phyloP scores from a whole-genome alignment of 2,329 filamentous ascomycete species.

The Fusarium longipes region DNA sequence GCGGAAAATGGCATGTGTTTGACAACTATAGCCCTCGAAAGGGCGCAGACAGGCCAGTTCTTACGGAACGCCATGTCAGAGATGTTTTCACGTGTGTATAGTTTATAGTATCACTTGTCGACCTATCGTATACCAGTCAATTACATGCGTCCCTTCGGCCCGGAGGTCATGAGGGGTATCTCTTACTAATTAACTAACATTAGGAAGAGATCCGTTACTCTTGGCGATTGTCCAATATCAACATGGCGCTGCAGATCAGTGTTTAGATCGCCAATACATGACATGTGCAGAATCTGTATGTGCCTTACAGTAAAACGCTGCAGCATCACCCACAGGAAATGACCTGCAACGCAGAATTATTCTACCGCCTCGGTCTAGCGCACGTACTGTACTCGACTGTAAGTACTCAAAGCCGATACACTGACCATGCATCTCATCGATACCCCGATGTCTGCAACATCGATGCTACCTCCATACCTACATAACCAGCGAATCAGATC shows the following conservation, averaged over 20 bases:
- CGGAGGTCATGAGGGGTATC: background rate
- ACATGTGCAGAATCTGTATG: constrained; percentile 9
- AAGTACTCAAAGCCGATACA: background rate
- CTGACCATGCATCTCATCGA: constrained; percentile 7
- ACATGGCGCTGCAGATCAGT: constrained; percentile 29
- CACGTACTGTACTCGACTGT: background rate
- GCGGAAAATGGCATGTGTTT: constrained; percentile 18
- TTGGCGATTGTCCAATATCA: constrained; percentile 24
- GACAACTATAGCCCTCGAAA: constrained; percentile 15
- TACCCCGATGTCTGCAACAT: constrained; percentile 4
- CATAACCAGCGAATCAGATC: constrained; percentile 9
- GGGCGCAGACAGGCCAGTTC: background rate
- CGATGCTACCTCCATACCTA: too few species aligned
- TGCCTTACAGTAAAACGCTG: constrained; percentile 2
- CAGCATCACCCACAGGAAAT: constrained; percentile 28
- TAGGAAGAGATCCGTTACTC: constrained; percentile 19
- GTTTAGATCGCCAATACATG: constrained; percentile 22
- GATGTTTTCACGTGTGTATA: background rate
- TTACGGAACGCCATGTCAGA: background rate
- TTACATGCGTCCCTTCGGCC: background rate
- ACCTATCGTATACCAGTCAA: constrained; percentile 6
- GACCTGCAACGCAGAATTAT: constrained; percentile 9
- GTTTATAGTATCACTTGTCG: background rate
- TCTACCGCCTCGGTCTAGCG: background rate
- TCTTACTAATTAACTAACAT: background rate